These are phyloP conservation scores for Nidula niveotomentosa DNA, from an alignment of 1,284 basidiomycete genomes.

Conservation along the genomic window DNA sequence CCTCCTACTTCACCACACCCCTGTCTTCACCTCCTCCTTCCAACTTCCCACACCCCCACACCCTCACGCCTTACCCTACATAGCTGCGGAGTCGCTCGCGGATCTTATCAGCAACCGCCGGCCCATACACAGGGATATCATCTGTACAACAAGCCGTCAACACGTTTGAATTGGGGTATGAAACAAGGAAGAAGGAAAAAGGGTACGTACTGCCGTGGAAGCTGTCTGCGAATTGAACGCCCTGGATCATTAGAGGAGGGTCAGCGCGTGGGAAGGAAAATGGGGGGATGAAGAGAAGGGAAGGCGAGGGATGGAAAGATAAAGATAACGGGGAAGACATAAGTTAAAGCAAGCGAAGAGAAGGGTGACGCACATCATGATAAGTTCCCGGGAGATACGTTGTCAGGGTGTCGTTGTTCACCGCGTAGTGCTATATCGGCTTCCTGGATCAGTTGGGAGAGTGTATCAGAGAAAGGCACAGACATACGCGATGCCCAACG, in stretches of 20 bases:
- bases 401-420: constrained; percentile 38
- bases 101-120: constrained; percentile 21
- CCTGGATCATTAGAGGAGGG: constrained; percentile 14
- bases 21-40: no score
- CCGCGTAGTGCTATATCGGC: constrained; percentile 31
- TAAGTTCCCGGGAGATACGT: constrained; percentile 31
- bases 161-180: not conserved
- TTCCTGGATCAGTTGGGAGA: no score
- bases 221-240: constrained; percentile 21
- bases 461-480: no score
- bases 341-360: not conserved
- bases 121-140: constrained; percentile 30
- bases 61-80: no score
- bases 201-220: constrained; percentile 30
- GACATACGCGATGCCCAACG: constrained; percentile 32
- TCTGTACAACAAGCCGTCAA: constrained; percentile 1
- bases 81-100: constrained; percentile 17
- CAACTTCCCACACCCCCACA: no score
- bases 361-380: constrained; percentile 21
- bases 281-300: no score
- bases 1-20: no score
- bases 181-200: not conserved
- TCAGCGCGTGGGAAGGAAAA: no score
- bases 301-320: no score
- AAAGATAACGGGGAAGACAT: no score